Conservation (phyloP, 2,329 filamentous ascomycete species). For the Aspergillus puulaauensis region DNA sequence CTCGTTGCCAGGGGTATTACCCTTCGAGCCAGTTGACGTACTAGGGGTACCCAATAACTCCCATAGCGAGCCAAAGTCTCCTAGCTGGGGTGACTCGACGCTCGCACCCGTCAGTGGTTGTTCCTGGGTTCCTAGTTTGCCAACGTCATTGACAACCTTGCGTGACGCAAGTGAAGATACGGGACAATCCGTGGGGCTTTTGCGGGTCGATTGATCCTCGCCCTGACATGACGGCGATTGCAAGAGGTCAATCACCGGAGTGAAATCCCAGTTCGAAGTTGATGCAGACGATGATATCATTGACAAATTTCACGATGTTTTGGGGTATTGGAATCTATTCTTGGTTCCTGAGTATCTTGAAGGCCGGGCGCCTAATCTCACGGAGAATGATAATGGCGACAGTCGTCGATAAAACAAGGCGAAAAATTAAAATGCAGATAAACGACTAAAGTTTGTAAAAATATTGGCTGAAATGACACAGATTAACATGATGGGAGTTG, state of each 20-base stretch:
- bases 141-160: conserved; percentile 9
- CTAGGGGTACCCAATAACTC: conserved; percentile 32
- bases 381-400: not conserved
- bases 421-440: not conserved
- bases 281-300: conserved; percentile 30
- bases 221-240: conserved; percentile 29
- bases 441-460: not conserved
- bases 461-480: conserved; percentile 1
- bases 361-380: too few relatives aligned
- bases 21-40: conserved; percentile 10
- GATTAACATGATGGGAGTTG: conserved; percentile 21
- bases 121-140: not conserved
- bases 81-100: conserved; percentile 30
- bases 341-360: not conserved
- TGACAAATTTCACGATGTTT: conserved; percentile 15
- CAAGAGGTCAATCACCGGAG: conserved; percentile 45
- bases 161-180: conserved; percentile 5
- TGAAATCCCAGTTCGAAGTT: conserved; percentile 46
- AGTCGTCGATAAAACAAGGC: not conserved
- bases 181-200: conserved; percentile 12
- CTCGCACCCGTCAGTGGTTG: not conserved
- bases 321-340: not conserved
- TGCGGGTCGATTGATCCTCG: conserved; percentile 9
- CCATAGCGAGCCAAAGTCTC: conserved; percentile 47
- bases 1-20: not conserved